Evolutionary conservation across 805 yeast species (phyloP).

Genomic region (Sugiyamaella boreocaroliniensis): DNA sequence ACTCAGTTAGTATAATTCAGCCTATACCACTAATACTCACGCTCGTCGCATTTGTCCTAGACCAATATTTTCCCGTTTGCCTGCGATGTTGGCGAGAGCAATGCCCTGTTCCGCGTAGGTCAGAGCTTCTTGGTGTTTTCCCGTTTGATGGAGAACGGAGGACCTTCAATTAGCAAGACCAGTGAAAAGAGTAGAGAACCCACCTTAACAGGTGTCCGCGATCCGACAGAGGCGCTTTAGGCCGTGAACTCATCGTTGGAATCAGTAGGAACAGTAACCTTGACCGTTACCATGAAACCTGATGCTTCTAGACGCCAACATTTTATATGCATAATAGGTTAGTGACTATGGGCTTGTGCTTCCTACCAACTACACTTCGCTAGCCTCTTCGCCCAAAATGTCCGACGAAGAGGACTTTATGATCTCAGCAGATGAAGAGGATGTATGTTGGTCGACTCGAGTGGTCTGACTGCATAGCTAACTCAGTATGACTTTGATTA

Average conservation of each 20-base stretch:
- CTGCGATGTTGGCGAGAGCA: conserved; percentile 13
- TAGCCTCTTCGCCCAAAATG: conserved; percentile 26
- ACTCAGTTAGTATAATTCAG: conserved; percentile 1
- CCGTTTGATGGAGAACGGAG: conserved; percentile 18
- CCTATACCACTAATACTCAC: conserved; percentile 4
- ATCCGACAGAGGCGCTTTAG: neutral
- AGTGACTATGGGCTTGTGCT: too few species aligned
- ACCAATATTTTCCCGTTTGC: conserved; percentile 16
- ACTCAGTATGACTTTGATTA: conserved; percentile 32
- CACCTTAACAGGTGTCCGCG: conserved; percentile 9
- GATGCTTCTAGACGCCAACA: neutral
- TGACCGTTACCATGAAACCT: too few species aligned
- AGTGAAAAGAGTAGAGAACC: neutral
- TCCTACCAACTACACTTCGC: neutral
- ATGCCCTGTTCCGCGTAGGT: conserved; percentile 18
- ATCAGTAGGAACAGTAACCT: too few species aligned
- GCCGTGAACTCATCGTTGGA: too few species aligned
- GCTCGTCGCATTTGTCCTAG: conserved; percentile 32
- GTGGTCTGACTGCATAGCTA: neutral
- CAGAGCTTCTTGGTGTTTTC: conserved; percentile 16
- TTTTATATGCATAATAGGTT: neutral
- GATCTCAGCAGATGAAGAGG: conserved; percentile 35
- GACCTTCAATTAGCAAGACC: conserved; percentile 12
- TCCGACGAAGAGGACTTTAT: conserved; percentile 35
- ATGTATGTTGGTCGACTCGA: conserved; percentile 15